Evolutionary conservation across 2,329 filamentous ascomycete species (phyloP).

Genomic region (Alternaria triticina): DNA sequence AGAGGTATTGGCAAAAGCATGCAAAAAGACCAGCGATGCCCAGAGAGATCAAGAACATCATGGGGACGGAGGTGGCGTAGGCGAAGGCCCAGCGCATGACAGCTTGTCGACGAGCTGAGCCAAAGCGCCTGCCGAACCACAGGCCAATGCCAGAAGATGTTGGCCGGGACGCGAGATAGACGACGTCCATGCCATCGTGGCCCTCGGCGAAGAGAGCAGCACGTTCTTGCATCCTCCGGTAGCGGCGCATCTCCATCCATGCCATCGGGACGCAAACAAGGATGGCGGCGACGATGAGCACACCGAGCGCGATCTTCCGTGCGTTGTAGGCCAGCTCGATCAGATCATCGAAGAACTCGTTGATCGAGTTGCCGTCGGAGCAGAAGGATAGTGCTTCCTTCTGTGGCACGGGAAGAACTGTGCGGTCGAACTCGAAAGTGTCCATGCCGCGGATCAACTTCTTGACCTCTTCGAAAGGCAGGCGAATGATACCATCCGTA

Average conservation of each 20-base stretch:
- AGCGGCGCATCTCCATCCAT: slow-evolving; percentile 79
- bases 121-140: slow-evolving; percentile 70
- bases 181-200: slow-evolving; percentile 82
- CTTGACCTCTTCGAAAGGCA: slow-evolving; percentile 84
- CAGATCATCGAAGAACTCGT: slow-evolving; percentile 80
- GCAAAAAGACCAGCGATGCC: slow-evolving; percentile 82
- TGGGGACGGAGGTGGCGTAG: slow-evolving; percentile 83
- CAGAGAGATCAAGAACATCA: slow-evolving; percentile 84
- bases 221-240: slow-evolving; percentile 73
- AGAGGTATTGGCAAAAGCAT: slow-evolving; percentile 80
- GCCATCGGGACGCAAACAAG: slow-evolving; percentile 79
- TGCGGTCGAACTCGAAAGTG: slow-evolving; percentile 77
- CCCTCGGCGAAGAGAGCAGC: slow-evolving; percentile 70
- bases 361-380: slow-evolving; percentile 80
- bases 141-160: slow-evolving; percentile 76
- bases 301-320: slow-evolving; percentile 76
- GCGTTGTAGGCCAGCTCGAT: slow-evolving; percentile 70
- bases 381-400: slow-evolving; percentile 89
- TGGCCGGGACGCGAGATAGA: slow-evolving; percentile 86
- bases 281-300: slow-evolving; percentile 74
- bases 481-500: slow-evolving; percentile 73
- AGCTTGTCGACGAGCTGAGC: slow-evolving; percentile 68
- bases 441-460: slow-evolving; percentile 72
- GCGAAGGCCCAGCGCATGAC: slow-evolving; percentile 83
- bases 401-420: slow-evolving; percentile 79